phyloP scores from a whole-genome alignment of 139 green algal species.

The Dunaliella primolecta region DNA sequence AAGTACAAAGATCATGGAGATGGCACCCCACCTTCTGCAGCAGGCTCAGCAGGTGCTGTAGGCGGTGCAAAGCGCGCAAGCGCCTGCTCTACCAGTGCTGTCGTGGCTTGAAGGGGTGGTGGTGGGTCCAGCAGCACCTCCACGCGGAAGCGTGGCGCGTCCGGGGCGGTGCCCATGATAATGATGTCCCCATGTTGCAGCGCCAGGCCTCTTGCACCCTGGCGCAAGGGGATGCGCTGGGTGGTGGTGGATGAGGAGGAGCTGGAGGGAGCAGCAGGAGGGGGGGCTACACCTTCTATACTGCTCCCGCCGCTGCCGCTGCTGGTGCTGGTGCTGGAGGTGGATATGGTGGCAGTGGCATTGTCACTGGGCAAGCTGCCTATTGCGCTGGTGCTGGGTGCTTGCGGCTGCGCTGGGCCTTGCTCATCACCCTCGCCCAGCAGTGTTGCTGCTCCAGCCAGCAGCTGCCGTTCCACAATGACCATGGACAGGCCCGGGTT shows the following conservation, averaged over 20 bases:
- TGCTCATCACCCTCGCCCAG: background rate
- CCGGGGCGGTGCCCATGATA: background rate
- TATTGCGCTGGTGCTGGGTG: background rate
- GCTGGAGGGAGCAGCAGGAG: background rate
- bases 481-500: constrained; percentile 3
- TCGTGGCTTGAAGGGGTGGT: background rate
- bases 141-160: constrained; percentile 13
- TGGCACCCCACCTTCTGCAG: too few relatives aligned
- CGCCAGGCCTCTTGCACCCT: constrained; percentile 11
- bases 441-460: background rate
- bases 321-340: too few relatives aligned
- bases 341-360: too few relatives aligned
- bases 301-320: background rate
- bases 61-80: background rate
- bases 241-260: background rate
- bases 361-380: too few relatives aligned
- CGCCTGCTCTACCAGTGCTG: background rate
- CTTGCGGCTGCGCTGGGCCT: background rate
- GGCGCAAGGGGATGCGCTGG: background rate
- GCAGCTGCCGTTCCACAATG: constrained; percentile 8
- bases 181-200: constrained; percentile 20
- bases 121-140: background rate
- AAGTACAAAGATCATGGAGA: too few relatives aligned
- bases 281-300: too few relatives aligned
- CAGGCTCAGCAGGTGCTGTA: background rate